Base-by-base conservation (phyloP, 345 rosid genomes). In the Salix purpurea region DNA sequence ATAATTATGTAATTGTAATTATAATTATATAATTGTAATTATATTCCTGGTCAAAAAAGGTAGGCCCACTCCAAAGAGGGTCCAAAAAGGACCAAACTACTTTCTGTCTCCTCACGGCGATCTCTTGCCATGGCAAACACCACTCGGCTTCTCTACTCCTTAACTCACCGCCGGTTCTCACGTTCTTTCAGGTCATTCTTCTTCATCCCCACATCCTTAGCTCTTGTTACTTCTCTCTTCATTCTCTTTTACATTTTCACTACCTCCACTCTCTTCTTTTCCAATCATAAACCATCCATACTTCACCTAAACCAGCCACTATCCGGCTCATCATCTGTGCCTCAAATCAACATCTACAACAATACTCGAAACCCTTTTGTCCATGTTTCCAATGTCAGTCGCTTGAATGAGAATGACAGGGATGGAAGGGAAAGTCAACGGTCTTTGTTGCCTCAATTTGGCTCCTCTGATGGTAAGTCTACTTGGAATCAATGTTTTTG, bases 201-300 rank as follows among this genome's bases (percentile, higher is more conserved):
- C 84, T 83, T 85, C 68, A 42, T 88, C 11, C 89, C 93, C 74
- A 74, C 93, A 13, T 60, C 79, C 77, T 72, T 90, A 70, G 90
- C 89, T 74, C 88, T 90, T 76, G 23, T 82, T 30, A 81, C 93
- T 54, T 74, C 85, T 54, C 78, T 88, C 65, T 72, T 81, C 76
- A 69, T 90, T 77, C 83, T 90, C 75, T 67, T 86, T 69, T 83
- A 88, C 74, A 73, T 90, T 76, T 86, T 76, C 85, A 69, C 81
- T 9, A 86, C 93, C 46, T 85, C 91, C 19, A 76, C 64, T 76
- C 74, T 89, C 78, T 83, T 79, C 85, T 72, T 56, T 71, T 10
- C 80, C 32, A 70, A 77, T 56, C 75, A 60, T 0, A 69, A 12
- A 37, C 77, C 73, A 60, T 70, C 70, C 72, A 65, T n/a, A 58